Base-by-base conservation (phyloP, 768 basidiomycete species). In the Gymnopilus junonius region DNA sequence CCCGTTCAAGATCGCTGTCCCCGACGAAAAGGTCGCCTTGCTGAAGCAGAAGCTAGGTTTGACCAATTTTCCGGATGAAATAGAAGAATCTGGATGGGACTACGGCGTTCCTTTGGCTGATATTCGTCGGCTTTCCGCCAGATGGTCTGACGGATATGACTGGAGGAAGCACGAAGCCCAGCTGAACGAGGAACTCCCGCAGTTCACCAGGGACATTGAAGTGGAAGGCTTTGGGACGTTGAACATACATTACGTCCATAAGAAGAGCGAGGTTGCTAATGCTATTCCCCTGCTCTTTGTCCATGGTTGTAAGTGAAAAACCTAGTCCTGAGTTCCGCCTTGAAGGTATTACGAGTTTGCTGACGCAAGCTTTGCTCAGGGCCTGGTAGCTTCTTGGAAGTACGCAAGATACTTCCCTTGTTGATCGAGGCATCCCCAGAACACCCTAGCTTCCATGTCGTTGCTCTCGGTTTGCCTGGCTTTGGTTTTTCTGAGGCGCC, bases 401-500 rank as follows among this genome's bases (percentile, higher is more conserved):
- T 82, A 8, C 71, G 76, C 57, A 89, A 88, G 74, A 71, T 90
- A 4, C 74, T 90, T 0, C 84, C 88, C 0, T 67, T 88, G 17
- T 75, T 91, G 58, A 77, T 80, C 0, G 68, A 77, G 17, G 75
- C 74, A 1, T 78, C 81, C 3, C 58, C 75, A 1, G 78, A 81
- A 0, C 76, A 82, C 37, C 86, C 86, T 1, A 81, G 79, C 31
- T 88, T 89, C 67, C 88, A 90, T 61, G 86, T 90, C 21, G 86
- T 91, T 1, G 85, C 83, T 0, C 65, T 83, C 10, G 84, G 86
- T 65, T 66, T 90, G 2, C 88, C 89, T 12, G 86, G 85, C 0
- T 90, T 73, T 72, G 89, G 87, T 0, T 89, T 89, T 70, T 88
- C 88, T 0, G 78, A 85, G 12, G 83, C 80, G 1, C 81, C 85